Evolutionary conservation across 2,329 filamentous ascomycete species (phyloP), one percentile per base, ranked within the genome.

Genomic region (Verticillium dahliae): DNA sequence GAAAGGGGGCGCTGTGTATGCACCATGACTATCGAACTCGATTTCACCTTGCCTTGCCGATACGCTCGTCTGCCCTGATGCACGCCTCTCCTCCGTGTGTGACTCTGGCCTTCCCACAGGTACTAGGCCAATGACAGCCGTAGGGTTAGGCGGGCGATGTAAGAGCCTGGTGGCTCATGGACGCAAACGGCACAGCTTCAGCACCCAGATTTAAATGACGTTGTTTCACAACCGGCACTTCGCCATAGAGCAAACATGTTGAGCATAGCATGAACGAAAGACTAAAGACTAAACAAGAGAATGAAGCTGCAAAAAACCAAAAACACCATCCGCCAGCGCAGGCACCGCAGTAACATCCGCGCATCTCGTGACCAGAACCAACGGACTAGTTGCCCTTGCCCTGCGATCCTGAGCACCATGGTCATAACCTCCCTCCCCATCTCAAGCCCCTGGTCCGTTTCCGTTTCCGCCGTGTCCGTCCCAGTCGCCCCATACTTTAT

Each of bases 11-110:
- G 56, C 37, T 58, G 56, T 45, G 33, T 41, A 41, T 22, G 38
- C 56, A 58, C 37, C 56, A 58, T 58, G 56, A 41, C 45, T 37
- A 41, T 58, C 35, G 33, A 57, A 57, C 55, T 37, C 33, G 54
- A 56, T n/a, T 56, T 34, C 27, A 34, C 54, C 54, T 56, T 56
- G 54, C 34, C 18, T 27, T 27, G 27, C 4, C 27, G 27, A 4
- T 50, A 50, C n/a, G n/a, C 45, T 27, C 45, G 18, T n/a, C 45
- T 22, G 7, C 10, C 35, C 11, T 15, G 33, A 9, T 7, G 31
- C 27, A 27, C 27, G 27, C 27, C 27, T 56, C 27, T 18, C 31
- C 27, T 56, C n/a, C 55, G 11, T 34, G 10, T 13, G 35, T 37
- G 35, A 37, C 2, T 13, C 27, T 27, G 27, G 27, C 27, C 27